Evolutionary conservation across 31 red algal species (phyloP), one percentile per base, ranked within the genome.

Genomic region (Odonthalia washingtoniensis): DNA sequence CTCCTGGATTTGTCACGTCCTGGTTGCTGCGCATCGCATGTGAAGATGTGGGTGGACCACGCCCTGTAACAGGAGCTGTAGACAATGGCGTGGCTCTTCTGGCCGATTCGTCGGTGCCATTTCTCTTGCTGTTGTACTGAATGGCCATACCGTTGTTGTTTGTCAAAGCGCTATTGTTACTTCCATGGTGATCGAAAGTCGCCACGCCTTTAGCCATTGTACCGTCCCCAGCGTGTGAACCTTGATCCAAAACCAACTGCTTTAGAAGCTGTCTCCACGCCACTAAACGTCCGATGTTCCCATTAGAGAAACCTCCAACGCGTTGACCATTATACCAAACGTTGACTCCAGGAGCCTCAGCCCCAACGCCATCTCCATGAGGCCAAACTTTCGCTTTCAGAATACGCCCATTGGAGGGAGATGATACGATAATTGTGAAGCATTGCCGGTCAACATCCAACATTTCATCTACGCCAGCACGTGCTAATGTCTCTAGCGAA

Each of bases 381-480:
- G 92, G 92, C 92, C 92, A 94, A 36, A 88, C 92, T 34, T 89
- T 88, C 2, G 80, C 85, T 44, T 88, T 87, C 31, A 89, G 52
- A 5, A 75, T 78, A 45, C 79, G 85, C 30, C 85, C 85, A 33
- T 60, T 94, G 26, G 57, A 72, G 0, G 92, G 92, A 2, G 92
- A 77, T 34, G 53, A 79, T 6, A 94, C 92, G 6, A 85, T 82
- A 16, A 94, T 85, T 40, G 85, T 89, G 45, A 94, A 94, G 49
- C 92, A 88, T 57, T 94, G 92, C 37, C 92, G 69, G 70, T 94
- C 92, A 38, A 94, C 79, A 76, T 94, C 92, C 0, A 94, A 65
- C 77, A 89, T 84, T 70, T 87, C 84, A 33, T 88, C 85, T 5
- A 76, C 74, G 32, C 72, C 81, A 18, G 92, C 78, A 26, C 92